These are phyloP conservation scores for Talinum fruticosum DNA, from an alignment of 148 eudicot genomes.

Conservation along the genomic window DNA sequence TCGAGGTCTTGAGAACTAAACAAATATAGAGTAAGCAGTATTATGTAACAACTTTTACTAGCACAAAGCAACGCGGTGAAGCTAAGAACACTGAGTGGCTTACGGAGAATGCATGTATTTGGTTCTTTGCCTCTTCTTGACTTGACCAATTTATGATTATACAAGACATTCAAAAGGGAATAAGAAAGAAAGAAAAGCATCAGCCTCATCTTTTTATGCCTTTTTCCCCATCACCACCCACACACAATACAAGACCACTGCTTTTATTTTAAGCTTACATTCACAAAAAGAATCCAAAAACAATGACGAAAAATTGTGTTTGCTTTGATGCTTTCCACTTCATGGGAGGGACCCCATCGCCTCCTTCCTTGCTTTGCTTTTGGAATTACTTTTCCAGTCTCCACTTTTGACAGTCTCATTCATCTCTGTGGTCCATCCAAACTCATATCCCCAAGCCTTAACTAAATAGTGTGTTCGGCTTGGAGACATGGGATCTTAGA, in stretches of 20 bases:
- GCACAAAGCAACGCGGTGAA: constrained; percentile 27
- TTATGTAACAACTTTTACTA: constrained; percentile 15
- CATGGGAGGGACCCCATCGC: neutral
- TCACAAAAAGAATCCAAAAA: neutral
- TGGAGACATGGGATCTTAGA: no score
- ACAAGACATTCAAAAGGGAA: neutral
- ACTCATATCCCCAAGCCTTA: neutral
- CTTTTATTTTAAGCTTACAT: neutral
- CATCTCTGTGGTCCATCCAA: neutral
- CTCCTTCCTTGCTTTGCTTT: constrained; percentile 3
- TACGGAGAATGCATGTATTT: neutral
- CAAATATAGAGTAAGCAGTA: neutral
- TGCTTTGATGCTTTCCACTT: constrained; percentile 9
- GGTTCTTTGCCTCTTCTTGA: constrained; percentile 19
- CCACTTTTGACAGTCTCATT: neutral
- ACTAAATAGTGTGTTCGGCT: no score
- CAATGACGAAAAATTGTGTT: neutral
- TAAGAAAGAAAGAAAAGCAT: constrained; percentile 21
- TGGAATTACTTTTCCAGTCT: neutral
- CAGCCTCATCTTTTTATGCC: constrained; percentile 7
- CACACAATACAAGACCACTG: neutral
- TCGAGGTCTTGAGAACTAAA: no score
- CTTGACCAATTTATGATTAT: neutral
- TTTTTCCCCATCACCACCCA: constrained; percentile 5
- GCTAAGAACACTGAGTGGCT: constrained; percentile 14